Base-by-base conservation (phyloP, 1,284 basidiomycete species). In the Thecaphora frezii region DNA sequence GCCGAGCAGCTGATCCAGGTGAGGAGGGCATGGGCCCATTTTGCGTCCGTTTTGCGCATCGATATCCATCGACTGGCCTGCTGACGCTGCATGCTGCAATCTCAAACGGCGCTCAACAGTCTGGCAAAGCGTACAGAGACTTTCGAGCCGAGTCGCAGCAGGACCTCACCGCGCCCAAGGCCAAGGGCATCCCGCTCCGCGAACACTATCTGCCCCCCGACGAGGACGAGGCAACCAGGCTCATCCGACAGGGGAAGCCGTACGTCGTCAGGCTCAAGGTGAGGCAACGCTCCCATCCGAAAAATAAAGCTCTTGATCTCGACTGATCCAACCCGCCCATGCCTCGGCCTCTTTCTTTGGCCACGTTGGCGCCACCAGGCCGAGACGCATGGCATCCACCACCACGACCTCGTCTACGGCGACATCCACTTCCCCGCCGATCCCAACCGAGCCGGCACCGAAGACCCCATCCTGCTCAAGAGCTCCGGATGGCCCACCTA, bases 401-500 rank as follows among this genome's bases (percentile, higher is more conserved):
- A 76, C 46, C 19, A 68, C 36, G 91, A 94, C 69, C 80, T 91
- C 5, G 86, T 94, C 5, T 94, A 93, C 75, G 89, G 89, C 3
- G 67, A 81, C 13, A 79, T 91, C 22, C 85, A 83, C 52, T 89
- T 93, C 54, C 68, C 73, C 14, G 64, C 71, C 22, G 69, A 79
- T 87, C 59, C 57, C 3, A 54, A 12, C 1, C 33, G 49, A 2
- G 48, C 62, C 5, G 56, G 51, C 18, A 59, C 65, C 19, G 96
- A 93, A 28, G 94, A 99, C 77, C 92, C 93, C 13, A 86, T 98
- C 48, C 82, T 99, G 1, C 82, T 97, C 64, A 98, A 98, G 80
- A 88, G 89, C 0, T 93, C 98, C 77, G 83, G 86, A 0, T 94
- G 89, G 79, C 96, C 96, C 1, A 98, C 96, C 0, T 98, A 98